phyloP scores from a whole-genome alignment of 2,329 filamentous ascomycete genomes.

The Fusarium torulosum region DNA sequence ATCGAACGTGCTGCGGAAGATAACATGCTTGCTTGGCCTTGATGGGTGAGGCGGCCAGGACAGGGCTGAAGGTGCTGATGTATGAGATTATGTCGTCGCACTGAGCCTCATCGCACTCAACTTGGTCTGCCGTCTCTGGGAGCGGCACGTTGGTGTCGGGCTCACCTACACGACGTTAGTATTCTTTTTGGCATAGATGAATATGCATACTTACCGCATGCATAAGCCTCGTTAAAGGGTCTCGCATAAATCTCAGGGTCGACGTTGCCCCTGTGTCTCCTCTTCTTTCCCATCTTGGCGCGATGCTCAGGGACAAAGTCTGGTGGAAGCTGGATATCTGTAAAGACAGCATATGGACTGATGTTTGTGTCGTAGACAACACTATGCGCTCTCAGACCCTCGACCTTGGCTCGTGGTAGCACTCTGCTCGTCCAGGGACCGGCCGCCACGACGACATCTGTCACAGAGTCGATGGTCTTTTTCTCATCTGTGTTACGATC shows the following conservation, averaged over 20 bases:
- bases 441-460: slow-evolving; percentile 68
- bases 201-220: slow-evolving; percentile 72
- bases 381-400: slow-evolving; percentile 72
- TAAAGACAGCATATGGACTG: slow-evolving; percentile 84
- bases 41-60: slow-evolving; percentile 76
- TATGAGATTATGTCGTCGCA: slow-evolving; percentile 91
- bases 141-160: slow-evolving; percentile 82
- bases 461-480: slow-evolving; percentile 58
- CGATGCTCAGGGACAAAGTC: slow-evolving; percentile 70
- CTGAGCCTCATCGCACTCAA: slow-evolving; percentile 78
- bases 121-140: slow-evolving; percentile 79
- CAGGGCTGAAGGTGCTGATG: slow-evolving; percentile 73
- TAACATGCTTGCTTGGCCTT: slow-evolving; percentile 91
- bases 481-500: slow-evolving; percentile 59
- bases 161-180: slow-evolving; percentile 64
- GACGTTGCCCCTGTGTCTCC: slow-evolving; percentile 71
- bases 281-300: slow-evolving; percentile 61
- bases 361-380: slow-evolving; percentile 75
- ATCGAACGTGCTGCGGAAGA: slow-evolving; percentile 78
- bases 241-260: slow-evolving; percentile 95
- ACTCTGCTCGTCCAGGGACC: slow-evolving; percentile 74
- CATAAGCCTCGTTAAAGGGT: slow-evolving; percentile 90
- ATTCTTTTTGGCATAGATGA: background rate
- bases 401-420: slow-evolving; percentile 69
- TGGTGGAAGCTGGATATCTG: slow-evolving; percentile 80